Base-by-base conservation (phyloP, 73 alveolate species). In the Paramecium sexaurelia region DNA sequence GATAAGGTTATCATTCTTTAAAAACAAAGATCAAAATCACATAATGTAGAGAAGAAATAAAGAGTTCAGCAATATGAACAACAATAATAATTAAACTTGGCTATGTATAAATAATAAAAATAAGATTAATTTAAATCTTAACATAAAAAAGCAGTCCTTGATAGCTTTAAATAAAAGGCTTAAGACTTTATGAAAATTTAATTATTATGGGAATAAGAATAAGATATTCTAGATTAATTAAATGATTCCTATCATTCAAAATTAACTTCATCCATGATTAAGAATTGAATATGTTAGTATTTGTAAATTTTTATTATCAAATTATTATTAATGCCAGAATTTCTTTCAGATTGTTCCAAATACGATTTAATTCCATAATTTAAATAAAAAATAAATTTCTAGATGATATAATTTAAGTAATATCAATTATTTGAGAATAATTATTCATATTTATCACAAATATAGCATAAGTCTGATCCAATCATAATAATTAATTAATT, bases 161-260 rank as follows among this genome's bases (percentile, higher is more conserved):
- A 27, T 36, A 73, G 87, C 43, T 73, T 35, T 73, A 73, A 17
- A 10, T 73, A 73, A 36, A 73, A 73, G 57, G 87, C 55, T 15
- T 73, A 73, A n/a, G 87, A 33, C 33, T 36, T 73, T 17, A 33
- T 36, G 87, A 33, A 35, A 73, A 36, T 73, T 8, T 37, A 73
- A 32, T 27, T 5, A 22, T 36, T 73, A 5, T 73, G 87, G 87
- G 87, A 36, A 11, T 3, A 36, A 22, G 87, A 73, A 36, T 36
- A 39, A 36, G 87, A 73, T 9, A 15, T 73, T 2, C 19, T 73
- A 73, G 87, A 73, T 33, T 13, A 73, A 15, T 6, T 73, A 22
- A 73, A 73, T 33, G 87, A 73, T 1, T 36, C 66, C 11, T 73
- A 33, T 33, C 36, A 36, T 27, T 33, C 43, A 20, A 73, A 37